Conservation (phyloP, 345 rosid genomes). For the Lepidium africanum region DNA sequence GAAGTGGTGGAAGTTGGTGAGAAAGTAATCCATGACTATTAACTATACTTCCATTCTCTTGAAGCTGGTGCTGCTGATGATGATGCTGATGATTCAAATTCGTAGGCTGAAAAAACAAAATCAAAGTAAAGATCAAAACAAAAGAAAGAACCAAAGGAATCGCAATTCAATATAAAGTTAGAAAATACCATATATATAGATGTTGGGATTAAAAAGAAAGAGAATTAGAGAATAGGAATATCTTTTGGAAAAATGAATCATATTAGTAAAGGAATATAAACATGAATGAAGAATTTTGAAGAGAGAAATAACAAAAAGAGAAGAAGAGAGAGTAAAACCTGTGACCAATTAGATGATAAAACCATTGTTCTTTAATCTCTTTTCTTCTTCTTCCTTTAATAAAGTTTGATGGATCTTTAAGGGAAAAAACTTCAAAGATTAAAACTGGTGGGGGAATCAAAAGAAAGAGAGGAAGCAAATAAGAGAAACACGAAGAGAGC, state of each 20-base stretch:
- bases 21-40: conserved; percentile 25
- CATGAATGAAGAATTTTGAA: conserved; percentile 8
- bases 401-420: conserved; percentile 61
- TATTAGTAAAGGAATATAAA: conserved; percentile 22
- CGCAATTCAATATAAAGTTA: not conserved
- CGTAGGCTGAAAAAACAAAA: conserved; percentile 26
- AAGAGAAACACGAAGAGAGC: conserved; percentile 21
- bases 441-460: conserved; percentile 61
- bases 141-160: not conserved
- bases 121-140: not conserved
- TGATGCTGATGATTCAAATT: conserved; percentile 28
- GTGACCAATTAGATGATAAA: conserved; percentile 78
- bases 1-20: conserved; percentile 42
- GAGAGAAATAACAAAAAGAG: conserved; percentile 12
- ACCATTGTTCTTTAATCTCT: conserved; percentile 42
- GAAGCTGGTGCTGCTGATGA: conserved; percentile 16
- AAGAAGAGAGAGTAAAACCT: conserved; percentile 32
- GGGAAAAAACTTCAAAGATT: conserved; percentile 21
- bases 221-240: conserved; percentile 55
- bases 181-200: conserved; percentile 21
- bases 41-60: conserved; percentile 20
- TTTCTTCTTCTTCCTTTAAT: conserved; percentile 34
- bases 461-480: conserved; percentile 30
- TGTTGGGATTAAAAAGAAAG: conserved; percentile 22
- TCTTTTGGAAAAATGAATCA: conserved; percentile 33